Base-by-base conservation (phyloP, 805 yeast genomes). In the Teunomyces cretensis region DNA sequence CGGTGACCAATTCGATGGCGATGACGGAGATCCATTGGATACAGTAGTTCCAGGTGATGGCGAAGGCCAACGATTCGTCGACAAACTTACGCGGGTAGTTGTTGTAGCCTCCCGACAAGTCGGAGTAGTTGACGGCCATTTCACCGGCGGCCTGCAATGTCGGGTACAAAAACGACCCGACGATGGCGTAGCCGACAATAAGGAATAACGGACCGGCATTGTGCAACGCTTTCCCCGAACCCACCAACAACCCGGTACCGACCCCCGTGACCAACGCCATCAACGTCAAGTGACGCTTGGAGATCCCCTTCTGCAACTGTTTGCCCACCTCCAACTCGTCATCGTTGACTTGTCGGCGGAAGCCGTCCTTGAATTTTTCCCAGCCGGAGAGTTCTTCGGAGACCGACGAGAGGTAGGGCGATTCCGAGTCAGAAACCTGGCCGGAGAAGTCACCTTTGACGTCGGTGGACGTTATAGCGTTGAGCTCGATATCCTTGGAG, bases 1-100 rank as follows among this genome's bases (percentile, higher is more conserved):
- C 85, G 17, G 86, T 80, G 24, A 82, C 85, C 56, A 82, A 69
- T 57, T 83, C 88, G 39, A 83, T 70, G 2, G 86, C 81, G 43
- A 83, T 71, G 45, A 80, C 84, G 36, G 78, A 70, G 52, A 80
- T 61, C 84, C 86, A 83, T 61, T 81, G 83, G 39, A 83, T 65
- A 61, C 80, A 79, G 56, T 81, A 83, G 53, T 77, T 78, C 80
- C 85, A 78, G 15, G 83, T 80, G 32, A 77, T 74, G 1, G 87
- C 79, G 57, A 83, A 83, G 2, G 81, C 79, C 19, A 79, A 57
- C 1, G 83, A 76, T 14, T 76, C 78, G 53, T 81, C 87, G 24
- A 83, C 66, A 49, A 82, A 74, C 47, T 74, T 67, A 22, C 67
- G 52, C 38, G 83, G 78, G 52, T 79, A 81, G 35, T 81, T 75